Base-by-base conservation (phyloP, 768 basidiomycete species). In the Tephrocybe sp. region DNA sequence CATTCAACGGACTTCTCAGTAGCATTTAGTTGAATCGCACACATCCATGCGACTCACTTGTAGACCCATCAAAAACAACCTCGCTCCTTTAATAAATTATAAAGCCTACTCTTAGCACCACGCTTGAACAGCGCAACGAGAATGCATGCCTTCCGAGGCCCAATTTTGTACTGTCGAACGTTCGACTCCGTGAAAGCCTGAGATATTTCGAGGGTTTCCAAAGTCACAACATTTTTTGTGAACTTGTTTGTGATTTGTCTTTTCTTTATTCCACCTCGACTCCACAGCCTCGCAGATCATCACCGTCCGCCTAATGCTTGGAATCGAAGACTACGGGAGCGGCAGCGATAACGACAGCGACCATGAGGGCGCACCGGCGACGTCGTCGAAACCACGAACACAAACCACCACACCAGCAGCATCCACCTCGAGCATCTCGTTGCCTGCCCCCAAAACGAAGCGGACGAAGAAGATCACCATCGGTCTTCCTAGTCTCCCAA, bases 321-420 rank as follows among this genome's bases (percentile, higher is more conserved):
- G 86, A 26, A 75, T 91, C 52, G 88, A 86, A 60, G 81, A 76
- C 73, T 90, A 91, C 60, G 87, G 86, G 56, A 91, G 88, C 68
- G 86, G 77, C 69, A 78, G 68, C 60, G 83, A 87, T 57, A 78
- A 73, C 61, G 84, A 81, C 51, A 69, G 72, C 51, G 79, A 80
- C 50, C 52, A 50, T 28, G 62, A 70, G 25, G 46, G 50, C 6
- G 34, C 52, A 5, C 17, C 48, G 23, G 52, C 53, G 7, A 20
- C 57, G 9, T 33, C 48, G 26, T 48, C 18, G 15, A 63, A 40
- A n/a, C 51, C 28, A 48, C 34, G 40, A 20, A 41, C 36, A 45
- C 38, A 40, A 39, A 12, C 17, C 58, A 34, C 18, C 59, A n/a
- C n/a, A n/a, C n/a, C n/a, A n/a, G n/a, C 65, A 20, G 6, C 59